Evolutionary conservation across 768 basidiomycete species (phyloP), one percentile per base, ranked within the genome.

Genomic region (Boletus reticuloceps): DNA sequence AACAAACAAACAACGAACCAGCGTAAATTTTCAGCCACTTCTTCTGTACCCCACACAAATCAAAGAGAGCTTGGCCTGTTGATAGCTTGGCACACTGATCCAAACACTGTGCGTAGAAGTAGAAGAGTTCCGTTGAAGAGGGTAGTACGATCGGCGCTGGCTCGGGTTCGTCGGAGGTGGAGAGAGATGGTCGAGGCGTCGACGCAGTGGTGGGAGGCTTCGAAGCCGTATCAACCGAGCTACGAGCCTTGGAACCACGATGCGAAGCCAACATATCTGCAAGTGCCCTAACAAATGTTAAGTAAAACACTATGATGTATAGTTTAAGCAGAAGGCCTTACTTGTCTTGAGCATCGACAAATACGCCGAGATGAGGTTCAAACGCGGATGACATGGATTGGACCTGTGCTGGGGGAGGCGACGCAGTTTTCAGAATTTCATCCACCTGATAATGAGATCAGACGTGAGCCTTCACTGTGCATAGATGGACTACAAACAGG

Each of bases 301-400:
- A 44, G 48, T 20, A 32, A 14, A 41, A 42, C 29, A 51, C 6
- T 6, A 17, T 20, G 17, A 29, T 45, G 36, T 29, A 41, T 56
- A 17, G 5, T 43, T 8, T 2, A 25, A 20, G 16, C 11, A 29
- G 17, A n/a, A 41, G 46, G 51, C 29, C 90, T 84, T 87, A 78
- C 94, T 88, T 93, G 78, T 98, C 94, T 68, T 98, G 97, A 32
- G 97, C 94, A 53, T 97, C 92, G 42, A 98, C 88, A 64, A 96
- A 98, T 38, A 99, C 84, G 25, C 84, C 79, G 79, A 98, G 91
- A 70, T 97, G 89, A 0, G 89, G 82, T 56, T 98, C 96, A 65
- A 98, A 98, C 6, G 92, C 86, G n/a, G 88, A 81, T 0, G 93
- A 89, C 40, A 99, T 89, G 1, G 87, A 76, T 63, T 82, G 87